Conservation (phyloP, 2,329 filamentous ascomycete genomes). For the Lasiodiplodia sp. region DNA sequence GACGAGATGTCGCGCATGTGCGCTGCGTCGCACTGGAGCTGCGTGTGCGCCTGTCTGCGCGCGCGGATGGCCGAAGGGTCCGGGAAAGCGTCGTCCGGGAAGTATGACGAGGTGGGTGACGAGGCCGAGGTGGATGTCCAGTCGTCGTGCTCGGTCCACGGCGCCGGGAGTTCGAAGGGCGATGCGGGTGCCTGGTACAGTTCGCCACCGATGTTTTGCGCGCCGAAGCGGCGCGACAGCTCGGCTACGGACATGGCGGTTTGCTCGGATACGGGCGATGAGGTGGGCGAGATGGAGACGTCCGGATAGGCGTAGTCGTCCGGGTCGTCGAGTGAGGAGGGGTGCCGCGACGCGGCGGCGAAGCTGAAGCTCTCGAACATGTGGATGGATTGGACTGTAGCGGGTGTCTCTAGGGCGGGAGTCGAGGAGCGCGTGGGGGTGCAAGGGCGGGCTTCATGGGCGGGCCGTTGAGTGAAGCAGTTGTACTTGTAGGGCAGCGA, state of each 20-base stretch:
- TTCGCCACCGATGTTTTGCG: constrained; percentile 21
- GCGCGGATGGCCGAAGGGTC: constrained; percentile 43
- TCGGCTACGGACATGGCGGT: constrained; percentile 26
- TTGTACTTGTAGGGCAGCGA: constrained; percentile 19
- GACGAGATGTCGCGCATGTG: constrained; percentile 51
- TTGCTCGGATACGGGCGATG: constrained; percentile 20
- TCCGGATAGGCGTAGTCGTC: constrained; percentile 24
- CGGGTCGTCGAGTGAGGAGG: constrained; percentile 25
- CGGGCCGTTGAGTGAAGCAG: constrained; percentile 26
- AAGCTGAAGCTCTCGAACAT: constrained; percentile 52
- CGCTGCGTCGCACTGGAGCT: constrained; percentile 49
- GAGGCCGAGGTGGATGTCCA: constrained; percentile 20
- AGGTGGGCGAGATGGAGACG: constrained; percentile 28
- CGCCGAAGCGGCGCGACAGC: constrained; percentile 28
- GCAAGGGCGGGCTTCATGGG: constrained; percentile 22
- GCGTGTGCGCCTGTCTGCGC: constrained; percentile 50
- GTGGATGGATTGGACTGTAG: constrained; percentile 14
- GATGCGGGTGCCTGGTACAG: constrained; percentile 11
- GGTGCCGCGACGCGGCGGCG: constrained; percentile 40
- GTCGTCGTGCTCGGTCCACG: constrained; percentile 21
- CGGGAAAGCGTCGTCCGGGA: constrained; percentile 12
- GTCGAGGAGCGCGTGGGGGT: constrained; percentile 21
- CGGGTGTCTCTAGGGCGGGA: constrained; percentile 14
- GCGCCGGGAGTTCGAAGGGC: constrained; percentile 14
- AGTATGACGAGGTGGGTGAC: constrained; percentile 24